Conservation (phyloP, 1,284 basidiomycete species). For the Phlebopus sp. region DNA sequence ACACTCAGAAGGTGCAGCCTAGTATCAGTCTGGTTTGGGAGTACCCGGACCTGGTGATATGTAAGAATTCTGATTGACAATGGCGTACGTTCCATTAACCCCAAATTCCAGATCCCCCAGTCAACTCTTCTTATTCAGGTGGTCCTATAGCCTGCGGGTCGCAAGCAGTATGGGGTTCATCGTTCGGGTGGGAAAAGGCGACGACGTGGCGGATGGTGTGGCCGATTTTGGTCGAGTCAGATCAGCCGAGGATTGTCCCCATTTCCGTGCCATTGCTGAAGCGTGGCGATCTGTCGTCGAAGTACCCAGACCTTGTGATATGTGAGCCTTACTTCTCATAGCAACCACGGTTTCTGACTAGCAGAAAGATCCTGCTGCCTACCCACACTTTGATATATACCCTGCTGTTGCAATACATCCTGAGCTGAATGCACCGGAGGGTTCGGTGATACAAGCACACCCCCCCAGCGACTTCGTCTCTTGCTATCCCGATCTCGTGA, state of each 20-base stretch:
- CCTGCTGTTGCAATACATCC: constrained; percentile 19
- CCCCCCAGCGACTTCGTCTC: constrained; percentile 2
- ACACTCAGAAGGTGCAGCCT: background rate
- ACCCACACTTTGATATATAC: constrained; percentile 49
- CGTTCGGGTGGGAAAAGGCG: constrained; percentile 19
- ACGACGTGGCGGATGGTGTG: constrained; percentile 19
- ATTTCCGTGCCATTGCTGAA: background rate
- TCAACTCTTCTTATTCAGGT: constrained; percentile 3
- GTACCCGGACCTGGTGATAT: background rate
- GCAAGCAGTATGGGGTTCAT: constrained; percentile 15
- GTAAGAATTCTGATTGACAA: constrained; percentile 7
- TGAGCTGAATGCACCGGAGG: background rate
- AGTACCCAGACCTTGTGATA: constrained; percentile 34
- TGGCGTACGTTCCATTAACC: background rate
- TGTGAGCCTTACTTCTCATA: constrained; percentile 26
- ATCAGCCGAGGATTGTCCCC: background rate
- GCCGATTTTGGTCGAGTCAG: constrained; percentile 12
- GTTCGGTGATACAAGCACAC: background rate
- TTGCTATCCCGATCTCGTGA: constrained; percentile 23
- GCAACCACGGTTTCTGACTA: constrained; percentile 9
- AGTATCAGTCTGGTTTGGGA: background rate
- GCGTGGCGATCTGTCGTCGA: constrained; percentile 3
- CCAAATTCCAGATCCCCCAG: background rate
- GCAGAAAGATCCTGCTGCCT: constrained; percentile 38
- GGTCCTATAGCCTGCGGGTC: background rate